Evolutionary conservation across 495 filamentous ascomycete genomes (phyloP).

Genomic region (Lichina pygmaea): DNA sequence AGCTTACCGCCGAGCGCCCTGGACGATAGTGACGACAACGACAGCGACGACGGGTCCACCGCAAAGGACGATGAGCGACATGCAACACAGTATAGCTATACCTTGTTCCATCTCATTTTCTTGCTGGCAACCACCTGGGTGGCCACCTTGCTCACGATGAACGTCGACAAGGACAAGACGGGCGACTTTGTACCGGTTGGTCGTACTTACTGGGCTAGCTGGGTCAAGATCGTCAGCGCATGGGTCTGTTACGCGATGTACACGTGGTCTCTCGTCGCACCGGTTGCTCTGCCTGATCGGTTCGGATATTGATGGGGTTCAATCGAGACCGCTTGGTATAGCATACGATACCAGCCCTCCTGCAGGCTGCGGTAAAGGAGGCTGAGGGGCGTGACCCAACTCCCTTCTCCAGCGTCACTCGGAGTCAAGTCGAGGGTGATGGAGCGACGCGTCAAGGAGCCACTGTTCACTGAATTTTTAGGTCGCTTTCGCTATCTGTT

Average conservation of each 20-base stretch:
- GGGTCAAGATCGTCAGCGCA: constrained; percentile 95
- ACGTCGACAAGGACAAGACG: constrained; percentile 32
- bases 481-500: no score
- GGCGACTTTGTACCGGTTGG: constrained; percentile 74
- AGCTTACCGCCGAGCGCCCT: constrained; percentile 77
- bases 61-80: constrained; percentile 67
- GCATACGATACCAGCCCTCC: no score
- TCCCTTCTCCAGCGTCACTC: no score
- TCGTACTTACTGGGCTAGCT: constrained; percentile 88
- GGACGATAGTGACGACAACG: constrained; percentile 46
- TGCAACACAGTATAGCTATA: constrained; percentile 85
- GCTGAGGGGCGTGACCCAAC: no score
- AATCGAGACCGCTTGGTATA: no score
- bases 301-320: constrained; percentile 28
- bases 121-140: constrained; percentile 90
- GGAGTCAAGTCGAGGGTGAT: no score
- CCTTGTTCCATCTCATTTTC: constrained; percentile 95
- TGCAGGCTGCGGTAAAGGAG: no score
- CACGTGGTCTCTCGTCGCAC: constrained; percentile 73
- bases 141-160: constrained; percentile 72
- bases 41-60: constrained; percentile 21
- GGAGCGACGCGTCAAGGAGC: no score
- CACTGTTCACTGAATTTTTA: no score
- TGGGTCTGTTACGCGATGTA: constrained; percentile 96
- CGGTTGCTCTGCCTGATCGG: constrained; percentile 59